Base-by-base conservation (phyloP, 768 basidiomycete species). In the Bullera alba region DNA sequence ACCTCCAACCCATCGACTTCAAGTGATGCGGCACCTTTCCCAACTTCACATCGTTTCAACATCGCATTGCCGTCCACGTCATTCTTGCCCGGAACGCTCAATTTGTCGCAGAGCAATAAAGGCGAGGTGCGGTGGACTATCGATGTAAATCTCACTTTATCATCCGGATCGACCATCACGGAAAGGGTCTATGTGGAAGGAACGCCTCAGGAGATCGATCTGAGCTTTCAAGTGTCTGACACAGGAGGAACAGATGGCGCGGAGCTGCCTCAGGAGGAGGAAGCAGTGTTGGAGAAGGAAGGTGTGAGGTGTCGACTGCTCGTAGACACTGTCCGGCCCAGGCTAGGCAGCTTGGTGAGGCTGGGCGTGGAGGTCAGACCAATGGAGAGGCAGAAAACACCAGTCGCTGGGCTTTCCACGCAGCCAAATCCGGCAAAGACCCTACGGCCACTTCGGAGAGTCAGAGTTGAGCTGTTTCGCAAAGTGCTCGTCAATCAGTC, bases 391-490 rank as follows among this genome's bases (percentile, higher is more conserved):
- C 47, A 63, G 39, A 65, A 63, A 39, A 61, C 61, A 2, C 54
- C 43, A 16, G 58, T 63, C 5, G 58, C 56, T 17, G 60, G 46
- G 16, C 27, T 55, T 12, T 46, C 57, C 4, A 37, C 49, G 8
- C 50, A 49, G 32, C 53, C 67, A n/a, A 49, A 61, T 47, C 57
- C 67, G 1, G 29, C 49, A 7, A 50, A 58, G n/a, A 57, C 58
- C 15, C 37, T 65, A 2, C 41, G 67, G 32, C 54, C 60, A 2
- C 56, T 72, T 0, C 42, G 70, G 2, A 43, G 70, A 30, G 66
- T 72, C 14, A 48, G 66, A 39, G 58, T 72, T 2, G 67, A 72
- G 48, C 57, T 65, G 12, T 70, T 61, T 49, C 54, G 70, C 34
- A 52, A 54, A 15, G 56, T 67, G 15, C 22, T 37, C 1, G 43